A percentile compares a stretch with the other conserved stretches of the same genome.
Evolutionary conservation across 805 yeast genomes (phyloP).

Genomic region (Candida quercuum): DNA sequence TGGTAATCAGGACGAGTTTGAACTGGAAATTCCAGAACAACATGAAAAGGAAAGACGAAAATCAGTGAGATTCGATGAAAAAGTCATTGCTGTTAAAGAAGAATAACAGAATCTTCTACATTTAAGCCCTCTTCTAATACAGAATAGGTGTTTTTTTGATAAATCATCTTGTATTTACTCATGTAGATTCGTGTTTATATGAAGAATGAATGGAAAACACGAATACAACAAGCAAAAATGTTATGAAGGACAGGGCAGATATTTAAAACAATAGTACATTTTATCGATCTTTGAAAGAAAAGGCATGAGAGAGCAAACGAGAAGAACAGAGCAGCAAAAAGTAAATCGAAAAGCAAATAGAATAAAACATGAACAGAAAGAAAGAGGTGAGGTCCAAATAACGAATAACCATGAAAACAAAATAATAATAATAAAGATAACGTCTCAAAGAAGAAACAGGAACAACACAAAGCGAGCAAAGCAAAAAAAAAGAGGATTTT

Average conservation of each 20-base stretch:
- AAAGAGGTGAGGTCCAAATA: not conserved
- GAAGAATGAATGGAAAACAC: too few relatives aligned
- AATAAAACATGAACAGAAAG: too few relatives aligned
- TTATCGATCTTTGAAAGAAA: not conserved
- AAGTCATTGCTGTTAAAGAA: constrained; percentile 47
- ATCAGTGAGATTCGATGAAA: constrained; percentile 61
- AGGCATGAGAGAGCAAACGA: not conserved
- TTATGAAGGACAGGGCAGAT: not conserved
- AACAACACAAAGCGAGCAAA: not conserved
- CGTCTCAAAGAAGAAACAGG: too few relatives aligned
- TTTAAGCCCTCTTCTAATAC: not conserved
- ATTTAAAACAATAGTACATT: not conserved
- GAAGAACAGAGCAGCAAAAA: not conserved
- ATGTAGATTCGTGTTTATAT: too few relatives aligned
- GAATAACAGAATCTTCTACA: constrained; percentile 10
- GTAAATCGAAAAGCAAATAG: too few relatives aligned
- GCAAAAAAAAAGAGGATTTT: too few relatives aligned
- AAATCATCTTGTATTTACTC: too few relatives aligned
- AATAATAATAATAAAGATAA: too few relatives aligned
- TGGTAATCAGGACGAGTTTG: constrained; percentile 39
- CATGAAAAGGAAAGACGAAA: constrained; percentile 43
- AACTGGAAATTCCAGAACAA: constrained; percentile 38
- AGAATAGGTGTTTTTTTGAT: not conserved
- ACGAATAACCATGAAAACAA: not conserved
- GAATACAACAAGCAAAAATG: constrained; percentile 1